Conservation (phyloP, 2,329 filamentous ascomycete species). For the Cytospora piceicola region DNA sequence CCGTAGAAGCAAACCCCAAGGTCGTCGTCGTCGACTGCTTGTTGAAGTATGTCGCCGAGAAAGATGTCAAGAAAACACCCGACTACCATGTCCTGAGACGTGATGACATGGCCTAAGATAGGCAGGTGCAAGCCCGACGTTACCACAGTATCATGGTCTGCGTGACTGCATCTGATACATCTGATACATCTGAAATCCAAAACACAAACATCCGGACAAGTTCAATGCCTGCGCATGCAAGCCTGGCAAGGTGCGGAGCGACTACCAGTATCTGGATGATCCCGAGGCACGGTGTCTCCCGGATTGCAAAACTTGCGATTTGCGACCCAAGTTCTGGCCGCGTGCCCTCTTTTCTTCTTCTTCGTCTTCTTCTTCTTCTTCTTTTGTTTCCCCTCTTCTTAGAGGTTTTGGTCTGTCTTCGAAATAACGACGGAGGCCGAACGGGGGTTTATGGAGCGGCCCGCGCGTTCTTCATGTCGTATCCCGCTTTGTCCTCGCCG, state of each 20-base stretch:
- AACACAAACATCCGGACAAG: too few relatives aligned
- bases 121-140: not conserved
- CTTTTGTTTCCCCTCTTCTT: too few relatives aligned
- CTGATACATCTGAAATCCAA: not conserved
- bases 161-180: not conserved
- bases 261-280: not conserved
- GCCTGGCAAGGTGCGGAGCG: not conserved
- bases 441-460: not conserved
- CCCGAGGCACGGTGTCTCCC: not conserved
- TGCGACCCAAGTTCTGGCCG: not conserved
- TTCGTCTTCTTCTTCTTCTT: not conserved
- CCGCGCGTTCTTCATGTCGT: not conserved
- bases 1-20: too few relatives aligned
- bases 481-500: not conserved
- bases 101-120: too few relatives aligned
- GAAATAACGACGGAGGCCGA: not conserved
- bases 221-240: not conserved
- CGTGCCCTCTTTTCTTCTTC: not conserved
- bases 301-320: not conserved
- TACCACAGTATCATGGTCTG: not conserved
- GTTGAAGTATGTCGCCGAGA: too few relatives aligned
- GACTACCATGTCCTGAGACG: not conserved
- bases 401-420: too few relatives aligned
- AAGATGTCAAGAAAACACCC: not conserved
- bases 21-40: not conserved